Evolutionary conservation across 2,329 filamentous ascomycete species (phyloP).

Genomic region (Pseudogymnoascus sp.): DNA sequence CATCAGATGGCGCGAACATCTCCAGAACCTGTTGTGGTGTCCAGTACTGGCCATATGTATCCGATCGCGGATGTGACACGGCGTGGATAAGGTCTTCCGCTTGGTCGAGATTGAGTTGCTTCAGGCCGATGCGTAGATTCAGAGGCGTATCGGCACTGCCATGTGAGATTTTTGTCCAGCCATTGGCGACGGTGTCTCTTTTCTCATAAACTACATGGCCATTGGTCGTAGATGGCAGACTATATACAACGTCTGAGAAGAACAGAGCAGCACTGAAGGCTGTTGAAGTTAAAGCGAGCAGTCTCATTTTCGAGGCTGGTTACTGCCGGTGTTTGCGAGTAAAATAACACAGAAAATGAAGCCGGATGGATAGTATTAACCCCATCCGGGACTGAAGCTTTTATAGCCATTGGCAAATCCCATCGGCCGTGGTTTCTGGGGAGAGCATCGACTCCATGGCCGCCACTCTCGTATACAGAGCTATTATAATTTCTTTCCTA

Average conservation of each 20-base stretch:
- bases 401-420: neutral
- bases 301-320: neutral
- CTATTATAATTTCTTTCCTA: neutral
- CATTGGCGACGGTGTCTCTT: too few species aligned
- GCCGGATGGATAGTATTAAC: neutral
- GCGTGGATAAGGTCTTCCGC: too few species aligned
- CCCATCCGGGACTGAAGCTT: neutral
- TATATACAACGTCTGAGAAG: neutral
- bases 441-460: neutral
- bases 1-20: too few species aligned
- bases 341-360: neutral
- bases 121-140: too few species aligned
- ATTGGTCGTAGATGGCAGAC: conserved; percentile 9
- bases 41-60: too few species aligned
- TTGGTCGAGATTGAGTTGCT: too few species aligned
- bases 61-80: too few species aligned
- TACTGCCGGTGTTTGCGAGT: neutral
- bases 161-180: too few species aligned
- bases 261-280: neutral
- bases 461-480: neutral
- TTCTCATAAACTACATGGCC: too few species aligned
- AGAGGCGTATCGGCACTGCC: too few species aligned
- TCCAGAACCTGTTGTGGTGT: too few species aligned
- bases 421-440: neutral
- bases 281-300: neutral